phyloP scores from a whole-genome alignment of 176 grass and related monocot genomes.

The Panicum miliaceum region DNA sequence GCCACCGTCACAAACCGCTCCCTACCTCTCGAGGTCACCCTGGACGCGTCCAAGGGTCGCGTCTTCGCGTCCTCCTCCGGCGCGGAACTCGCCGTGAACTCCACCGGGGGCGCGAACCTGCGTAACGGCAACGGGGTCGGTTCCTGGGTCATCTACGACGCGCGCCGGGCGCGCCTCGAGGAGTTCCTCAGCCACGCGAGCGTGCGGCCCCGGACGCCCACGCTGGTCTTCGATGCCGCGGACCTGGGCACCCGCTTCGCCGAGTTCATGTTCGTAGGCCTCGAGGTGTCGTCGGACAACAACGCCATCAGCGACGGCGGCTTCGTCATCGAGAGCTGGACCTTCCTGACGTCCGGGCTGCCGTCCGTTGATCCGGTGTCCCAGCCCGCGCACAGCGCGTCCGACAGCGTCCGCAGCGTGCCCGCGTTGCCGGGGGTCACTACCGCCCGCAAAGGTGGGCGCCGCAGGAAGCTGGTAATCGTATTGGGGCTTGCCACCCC shows the following conservation, averaged over 20 bases:
- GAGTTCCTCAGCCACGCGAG: constrained; percentile 52
- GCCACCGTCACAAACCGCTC: constrained; percentile 20
- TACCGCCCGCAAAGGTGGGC: not conserved
- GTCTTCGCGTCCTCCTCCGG: constrained; percentile 7
- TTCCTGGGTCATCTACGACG: constrained; percentile 51
- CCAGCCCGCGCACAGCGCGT: constrained; percentile 28
- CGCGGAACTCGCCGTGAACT: constrained; percentile 4
- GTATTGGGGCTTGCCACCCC: constrained; percentile 35
- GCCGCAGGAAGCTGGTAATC: constrained; percentile 35
- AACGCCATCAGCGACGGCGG: constrained; percentile 38
- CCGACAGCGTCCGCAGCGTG: constrained; percentile 26
- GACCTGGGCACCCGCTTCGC: constrained; percentile 34
- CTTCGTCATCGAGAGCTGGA: constrained; percentile 55
- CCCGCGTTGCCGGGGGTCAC: not conserved
- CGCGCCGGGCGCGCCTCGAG: constrained; percentile 14
- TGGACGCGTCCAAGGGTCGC: constrained; percentile 38
- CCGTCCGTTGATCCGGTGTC: constrained; percentile 20
- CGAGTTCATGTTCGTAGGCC: constrained; percentile 60
- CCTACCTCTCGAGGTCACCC: constrained; percentile 28
- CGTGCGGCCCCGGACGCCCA: constrained; percentile 15
- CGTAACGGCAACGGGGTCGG: constrained; percentile 41
- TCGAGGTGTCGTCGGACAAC: constrained; percentile 36
- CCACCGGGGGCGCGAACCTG: constrained; percentile 38
- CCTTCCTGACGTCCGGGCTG: constrained; percentile 41
- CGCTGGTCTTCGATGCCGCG: constrained; percentile 19